Evolutionary conservation across 495 filamentous ascomycete genomes (phyloP), one percentile per base, ranked within the genome.

Genomic region (Neurospora cerealis): DNA sequence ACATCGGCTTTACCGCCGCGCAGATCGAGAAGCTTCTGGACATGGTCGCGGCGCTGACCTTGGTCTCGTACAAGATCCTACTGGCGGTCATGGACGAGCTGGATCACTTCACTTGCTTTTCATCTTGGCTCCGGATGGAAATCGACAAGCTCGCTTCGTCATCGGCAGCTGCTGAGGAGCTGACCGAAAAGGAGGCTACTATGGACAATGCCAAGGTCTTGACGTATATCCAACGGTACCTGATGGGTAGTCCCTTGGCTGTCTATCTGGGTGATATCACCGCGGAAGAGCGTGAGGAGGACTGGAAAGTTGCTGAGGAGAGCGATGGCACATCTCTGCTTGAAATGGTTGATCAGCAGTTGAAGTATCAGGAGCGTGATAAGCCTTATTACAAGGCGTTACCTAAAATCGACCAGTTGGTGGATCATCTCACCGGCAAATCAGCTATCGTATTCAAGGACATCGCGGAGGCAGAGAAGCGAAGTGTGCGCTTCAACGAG

Each of bases 101-200:
- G 38, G 86, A 89, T 24, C 87, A 94, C 69, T 99, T 97, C 78
- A 76, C 83, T 9, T 86, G 88, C 5, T 99, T 98, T 80, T 93
- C 92, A 0, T 85, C 86, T 71, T 99, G 95, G 96, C 86, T 99
- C 44, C 89, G 90, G 7, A 87, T 94, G 74, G 91, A 96, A 77
- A 95, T 98, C 70, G 92, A 97, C 74, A 83, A 84, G 44, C 83
- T 87, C 54, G 83, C 86, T 2, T 81, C 83, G 6, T 79, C 81
- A 0, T 79, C 79, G 21, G 83, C 85, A 3, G 71, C 78, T 19
- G 79, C 80, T 2, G 87, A 89, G 3, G 89, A 91, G 60, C 72
- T 86, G 8, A 76, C 81, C 6, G 88, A 89, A 69, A 89, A 86
- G 77, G 87, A 89, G 73, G 84, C 83, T 3, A 82, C 80, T 0